phyloP scores from a whole-genome alignment of 805 yeast species.

The Pichia nakasei region DNA sequence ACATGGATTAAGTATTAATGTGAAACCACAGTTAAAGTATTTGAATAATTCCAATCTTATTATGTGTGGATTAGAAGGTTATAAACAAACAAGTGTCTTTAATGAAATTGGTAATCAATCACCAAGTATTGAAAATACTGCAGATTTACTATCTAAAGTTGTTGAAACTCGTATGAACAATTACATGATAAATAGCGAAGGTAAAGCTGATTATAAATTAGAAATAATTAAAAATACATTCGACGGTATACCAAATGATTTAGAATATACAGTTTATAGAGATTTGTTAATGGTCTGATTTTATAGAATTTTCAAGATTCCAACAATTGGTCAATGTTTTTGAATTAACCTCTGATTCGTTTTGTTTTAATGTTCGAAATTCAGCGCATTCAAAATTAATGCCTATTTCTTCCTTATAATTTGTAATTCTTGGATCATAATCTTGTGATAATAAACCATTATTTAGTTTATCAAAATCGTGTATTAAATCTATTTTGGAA shows the following conservation, averaged over 20 bases:
- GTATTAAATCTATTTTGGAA: not conserved
- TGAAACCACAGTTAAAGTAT: slow-evolving; percentile 60
- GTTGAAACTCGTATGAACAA: slow-evolving; percentile 24
- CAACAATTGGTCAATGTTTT: slow-evolving; percentile 2
- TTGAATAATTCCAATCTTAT: slow-evolving; percentile 53
- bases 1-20: slow-evolving; percentile 84
- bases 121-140: slow-evolving; percentile 28
- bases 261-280: not conserved
- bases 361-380: not conserved
- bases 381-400: not conserved
- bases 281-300: not conserved
- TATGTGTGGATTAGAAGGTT: slow-evolving; percentile 78
- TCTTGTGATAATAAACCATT: slow-evolving; percentile 3
- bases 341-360: not conserved
- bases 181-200: slow-evolving; percentile 2
- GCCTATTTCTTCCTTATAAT: not conserved
- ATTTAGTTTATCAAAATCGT: slow-evolving; percentile 2
- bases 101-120: slow-evolving; percentile 15
- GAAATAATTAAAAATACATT: not conserved
- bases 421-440: not conserved
- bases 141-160: slow-evolving; percentile 32
- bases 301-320: slow-evolving; percentile 1
- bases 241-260: not conserved
- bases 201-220: not conserved
- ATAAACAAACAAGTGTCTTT: slow-evolving; percentile 45